These are phyloP conservation scores for Isatis tinctoria DNA, from an alignment of 345 rosid species.

Conservation along the genomic window DNA sequence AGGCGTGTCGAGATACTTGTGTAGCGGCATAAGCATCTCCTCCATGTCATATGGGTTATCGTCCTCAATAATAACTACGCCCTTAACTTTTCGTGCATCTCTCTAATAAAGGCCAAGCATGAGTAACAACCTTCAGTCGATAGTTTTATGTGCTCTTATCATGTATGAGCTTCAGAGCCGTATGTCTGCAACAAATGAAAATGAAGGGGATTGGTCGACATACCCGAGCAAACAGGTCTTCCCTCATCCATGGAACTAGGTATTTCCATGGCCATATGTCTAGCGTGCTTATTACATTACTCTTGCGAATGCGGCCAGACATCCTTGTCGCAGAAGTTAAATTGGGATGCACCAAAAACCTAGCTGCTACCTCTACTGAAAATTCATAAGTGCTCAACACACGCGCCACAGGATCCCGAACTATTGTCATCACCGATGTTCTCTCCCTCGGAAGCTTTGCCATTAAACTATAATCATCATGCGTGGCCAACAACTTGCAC, in stretches of 20 bases:
- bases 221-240: slow-evolving; percentile 93
- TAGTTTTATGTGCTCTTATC: background rate
- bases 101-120: slow-evolving; percentile 44
- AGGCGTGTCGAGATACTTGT: slow-evolving; percentile 62
- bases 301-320: slow-evolving; percentile 61
- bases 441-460: slow-evolving; percentile 73
- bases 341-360: slow-evolving; percentile 96
- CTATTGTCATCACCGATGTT: slow-evolving; percentile 88
- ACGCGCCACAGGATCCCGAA: slow-evolving; percentile 85
- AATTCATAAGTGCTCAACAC: slow-evolving; percentile 92
- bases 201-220: slow-evolving; percentile 2
- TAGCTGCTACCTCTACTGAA: slow-evolving; percentile 92
- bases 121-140: slow-evolving; percentile 12
- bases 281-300: slow-evolving; percentile 73
- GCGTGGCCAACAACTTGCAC: slow-evolving; percentile 82
- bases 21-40: slow-evolving; percentile 81
- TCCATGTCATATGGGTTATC: slow-evolving; percentile 70
- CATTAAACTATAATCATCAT: slow-evolving; percentile 96
- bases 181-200: background rate
- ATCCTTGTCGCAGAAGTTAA: slow-evolving; percentile 69
- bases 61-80: slow-evolving; percentile 35
- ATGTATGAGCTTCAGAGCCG: background rate
- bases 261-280: slow-evolving; percentile 99
- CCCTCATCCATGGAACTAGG: slow-evolving; percentile 98
- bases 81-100: slow-evolving; percentile 57